Conservation (phyloP, 2,329 filamentous ascomycete species). For the Chrysosporium keratinophilum region DNA sequence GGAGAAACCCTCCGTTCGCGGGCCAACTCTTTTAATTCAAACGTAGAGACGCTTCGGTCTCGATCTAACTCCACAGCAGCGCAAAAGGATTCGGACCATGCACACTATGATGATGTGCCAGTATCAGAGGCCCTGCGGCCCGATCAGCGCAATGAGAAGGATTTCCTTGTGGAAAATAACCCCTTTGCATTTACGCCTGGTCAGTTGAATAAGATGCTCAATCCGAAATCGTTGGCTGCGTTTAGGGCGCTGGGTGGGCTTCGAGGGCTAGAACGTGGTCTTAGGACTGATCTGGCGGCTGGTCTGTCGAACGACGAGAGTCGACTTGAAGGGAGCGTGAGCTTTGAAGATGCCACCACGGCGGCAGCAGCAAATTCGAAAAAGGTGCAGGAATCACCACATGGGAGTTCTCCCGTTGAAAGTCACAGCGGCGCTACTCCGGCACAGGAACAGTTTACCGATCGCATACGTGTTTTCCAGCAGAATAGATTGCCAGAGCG, state of each 20-base stretch:
- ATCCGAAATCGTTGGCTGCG: slow-evolving; percentile 75
- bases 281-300: slow-evolving; percentile 59
- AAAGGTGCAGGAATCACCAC: slow-evolving; percentile 14
- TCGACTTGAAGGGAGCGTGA: slow-evolving; percentile 52
- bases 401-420: background rate
- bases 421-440: background rate
- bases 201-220: slow-evolving; percentile 75
- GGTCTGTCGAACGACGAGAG: slow-evolving; percentile 71
- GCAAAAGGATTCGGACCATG: slow-evolving; percentile 16
- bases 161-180: slow-evolving; percentile 68
- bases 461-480: slow-evolving; percentile 51
- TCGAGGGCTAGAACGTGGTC: slow-evolving; percentile 64
- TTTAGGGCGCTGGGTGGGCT: slow-evolving; percentile 74
- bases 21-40: slow-evolving; percentile 33
- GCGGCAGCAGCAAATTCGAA: slow-evolving; percentile 16
- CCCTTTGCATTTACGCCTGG: slow-evolving; percentile 72
- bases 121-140: slow-evolving; percentile 56
- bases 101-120: slow-evolving; percentile 30
- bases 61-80: slow-evolving; percentile 27
- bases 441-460: slow-evolving; percentile 35
- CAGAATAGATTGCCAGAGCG: slow-evolving; percentile 54
- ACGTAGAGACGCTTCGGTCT: slow-evolving; percentile 27
- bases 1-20: slow-evolving; percentile 37
- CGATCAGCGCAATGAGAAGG: slow-evolving; percentile 62
- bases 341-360: slow-evolving; percentile 59